A percentile compares a stretch with the other conserved stretches of the same genome.
Conservation (phyloP, 163 green algal species). For the Volvox carteri region DNA sequence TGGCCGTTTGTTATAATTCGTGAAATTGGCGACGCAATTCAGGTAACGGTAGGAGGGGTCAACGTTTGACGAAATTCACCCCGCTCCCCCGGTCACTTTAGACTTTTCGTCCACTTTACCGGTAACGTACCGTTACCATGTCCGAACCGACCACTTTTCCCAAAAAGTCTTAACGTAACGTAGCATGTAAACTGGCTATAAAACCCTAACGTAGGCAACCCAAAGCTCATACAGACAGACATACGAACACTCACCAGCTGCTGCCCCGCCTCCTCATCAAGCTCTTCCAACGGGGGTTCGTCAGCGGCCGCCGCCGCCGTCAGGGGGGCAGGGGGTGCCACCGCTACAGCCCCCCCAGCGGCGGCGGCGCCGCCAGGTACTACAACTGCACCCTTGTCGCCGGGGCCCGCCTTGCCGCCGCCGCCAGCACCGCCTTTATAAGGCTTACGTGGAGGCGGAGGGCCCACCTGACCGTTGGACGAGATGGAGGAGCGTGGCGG, state of each 20-base stretch:
- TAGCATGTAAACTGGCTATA: too few species aligned
- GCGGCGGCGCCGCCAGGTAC: not conserved
- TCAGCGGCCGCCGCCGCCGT: not conserved
- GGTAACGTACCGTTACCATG: too few species aligned
- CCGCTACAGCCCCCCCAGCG: not conserved
- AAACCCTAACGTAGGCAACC: too few species aligned
- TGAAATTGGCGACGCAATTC: too few species aligned
- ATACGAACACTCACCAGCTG: conserved; percentile 35
- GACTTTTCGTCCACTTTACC: too few species aligned
- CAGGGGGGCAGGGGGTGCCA: not conserved
- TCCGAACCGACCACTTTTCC: too few species aligned
- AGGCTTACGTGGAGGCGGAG: conserved; percentile 23
- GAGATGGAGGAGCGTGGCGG: not conserved
- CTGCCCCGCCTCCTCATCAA: conserved; percentile 57
- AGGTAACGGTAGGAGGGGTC: too few species aligned
- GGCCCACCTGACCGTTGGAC: conserved; percentile 46
- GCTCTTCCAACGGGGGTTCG: conserved; percentile 5
- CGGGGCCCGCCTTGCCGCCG: not conserved
- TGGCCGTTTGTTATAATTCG: too few species aligned
- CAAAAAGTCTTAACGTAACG: too few species aligned
- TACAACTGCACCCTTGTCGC: conserved; percentile 5
- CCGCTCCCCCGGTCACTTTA: too few species aligned
- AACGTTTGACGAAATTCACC: too few species aligned
- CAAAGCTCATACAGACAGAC: not conserved
- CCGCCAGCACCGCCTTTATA: conserved; percentile 13